phyloP scores from a whole-genome alignment of 305 asterid species.

The Solanum hybrid region DNA sequence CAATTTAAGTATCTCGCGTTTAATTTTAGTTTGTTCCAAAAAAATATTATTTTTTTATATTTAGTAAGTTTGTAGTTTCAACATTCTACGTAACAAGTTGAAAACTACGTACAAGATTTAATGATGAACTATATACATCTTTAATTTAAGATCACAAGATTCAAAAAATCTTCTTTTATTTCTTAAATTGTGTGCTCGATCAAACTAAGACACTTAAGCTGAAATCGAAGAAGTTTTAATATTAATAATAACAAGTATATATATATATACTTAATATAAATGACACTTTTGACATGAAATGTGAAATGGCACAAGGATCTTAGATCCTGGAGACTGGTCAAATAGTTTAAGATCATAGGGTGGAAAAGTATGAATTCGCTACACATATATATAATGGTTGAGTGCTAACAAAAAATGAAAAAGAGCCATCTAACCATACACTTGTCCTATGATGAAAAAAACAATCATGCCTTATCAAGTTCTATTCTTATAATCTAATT shows the following conservation, averaged over 20 bases:
- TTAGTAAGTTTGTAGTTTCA: too few species aligned
- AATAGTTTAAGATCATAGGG: not conserved
- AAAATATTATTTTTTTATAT: too few species aligned
- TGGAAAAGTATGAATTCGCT: not conserved
- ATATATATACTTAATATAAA: not conserved
- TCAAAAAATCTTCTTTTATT: not conserved
- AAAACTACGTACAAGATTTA: not conserved
- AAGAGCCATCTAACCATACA: not conserved
- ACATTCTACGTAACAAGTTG: not conserved
- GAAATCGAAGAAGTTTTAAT: not conserved
- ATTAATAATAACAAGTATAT: not conserved
- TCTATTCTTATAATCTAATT: not conserved
- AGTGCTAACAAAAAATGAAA: not conserved
- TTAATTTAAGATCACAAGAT: not conserved
- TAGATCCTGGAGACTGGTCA: not conserved
- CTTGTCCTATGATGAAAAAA: not conserved
- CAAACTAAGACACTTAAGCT: not conserved
- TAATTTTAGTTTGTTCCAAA: not conserved
- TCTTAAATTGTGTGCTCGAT: not conserved
- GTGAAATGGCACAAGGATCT: not conserved
- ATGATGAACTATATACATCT: not conserved
- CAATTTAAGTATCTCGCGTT: not conserved
- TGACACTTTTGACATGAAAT: not conserved
- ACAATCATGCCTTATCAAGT: not conserved
- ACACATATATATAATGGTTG: not conserved